A percentile compares a stretch with the other conserved stretches of the same genome.
phyloP scores from a whole-genome alignment of 139 green algal species.

The Coccomyxa sp. region DNA sequence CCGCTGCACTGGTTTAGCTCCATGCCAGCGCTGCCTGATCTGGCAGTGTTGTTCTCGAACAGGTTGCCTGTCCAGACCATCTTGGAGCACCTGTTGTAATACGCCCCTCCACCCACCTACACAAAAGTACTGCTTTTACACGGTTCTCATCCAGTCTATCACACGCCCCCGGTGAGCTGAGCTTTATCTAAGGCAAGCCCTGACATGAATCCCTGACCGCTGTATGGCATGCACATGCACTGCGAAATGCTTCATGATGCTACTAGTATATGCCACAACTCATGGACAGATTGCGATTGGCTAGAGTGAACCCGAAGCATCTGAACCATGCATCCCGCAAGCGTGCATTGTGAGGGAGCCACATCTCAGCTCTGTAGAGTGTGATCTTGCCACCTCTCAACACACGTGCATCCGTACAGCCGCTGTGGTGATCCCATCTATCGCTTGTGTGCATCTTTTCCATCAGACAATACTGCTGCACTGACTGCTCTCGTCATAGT shows the following conservation, averaged over 20 bases:
- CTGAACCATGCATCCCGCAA: too few species aligned
- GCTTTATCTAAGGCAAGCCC: neutral
- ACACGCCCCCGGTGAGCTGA: neutral
- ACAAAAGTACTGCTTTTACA: neutral
- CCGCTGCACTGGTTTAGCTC: neutral
- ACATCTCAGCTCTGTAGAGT: too few species aligned
- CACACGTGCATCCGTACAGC: too few species aligned
- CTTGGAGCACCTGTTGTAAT: neutral
- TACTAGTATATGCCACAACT: neutral
- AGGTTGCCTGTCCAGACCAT: neutral
- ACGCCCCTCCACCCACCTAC: neutral
- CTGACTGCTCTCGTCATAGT: neutral
- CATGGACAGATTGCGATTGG: neutral
- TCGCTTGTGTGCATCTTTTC: too few species aligned
- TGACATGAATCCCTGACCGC: neutral
- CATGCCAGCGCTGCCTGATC: neutral
- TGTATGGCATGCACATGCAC: neutral
- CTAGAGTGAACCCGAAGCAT: too few species aligned
- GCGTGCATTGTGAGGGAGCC: too few species aligned
- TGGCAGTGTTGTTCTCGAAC: neutral
- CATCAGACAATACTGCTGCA: too few species aligned
- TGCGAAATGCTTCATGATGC: neutral
- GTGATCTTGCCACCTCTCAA: too few species aligned
- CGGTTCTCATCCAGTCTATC: neutral
- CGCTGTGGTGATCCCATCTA: too few species aligned